Evolutionary conservation across 805 yeast genomes (phyloP), one percentile per base, ranked within the genome.

Genomic region (Ogataea henricii): DNA sequence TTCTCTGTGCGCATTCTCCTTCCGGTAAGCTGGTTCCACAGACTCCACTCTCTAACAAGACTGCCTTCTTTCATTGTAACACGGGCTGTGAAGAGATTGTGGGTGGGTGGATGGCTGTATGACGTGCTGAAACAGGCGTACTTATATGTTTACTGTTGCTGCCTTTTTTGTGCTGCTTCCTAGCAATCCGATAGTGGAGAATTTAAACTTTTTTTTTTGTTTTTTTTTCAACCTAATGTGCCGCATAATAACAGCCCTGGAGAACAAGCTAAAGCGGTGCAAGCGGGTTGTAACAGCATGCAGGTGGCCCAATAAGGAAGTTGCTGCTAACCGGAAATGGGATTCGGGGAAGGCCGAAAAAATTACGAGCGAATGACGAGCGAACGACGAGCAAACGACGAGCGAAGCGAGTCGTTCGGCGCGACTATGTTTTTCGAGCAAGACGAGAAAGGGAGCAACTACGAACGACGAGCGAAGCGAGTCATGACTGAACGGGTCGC

Each of bases 1-100:
- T 9, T 18, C 29, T 35, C 35, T 14, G 20, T 35, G 35, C 35
- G 25, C 16, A 26, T 33, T 37, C 14, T 22, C 34, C 37, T 38
- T 23, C 25, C 43, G 7, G 43, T 50, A 27, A 66, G 40, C 41
- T 66, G 69, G 51, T 66, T 61, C 71, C 71, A 66, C 4, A 66
- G 46, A 14, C 58, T 42, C 69, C 68, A 66, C 47, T 66, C 71
- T 53, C 70, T 60, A n/a, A 58, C 64, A 25, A 66, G 36, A 29
- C 55, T 47, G 3, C 60, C 67, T 35, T 52, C 38, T 43, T 48
- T 59, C 67, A 63, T 64, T 34, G 37, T 20, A 34, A 27, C 13
- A 23, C 6, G 35, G 7, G 20, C 20, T 6, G 20, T 17, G 18
- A 18, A 7, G 14, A 27, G 30, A 9, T 27, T 6, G 10, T 12